Conservation (phyloP, 495 filamentous ascomycete genomes). For the Hyaloscypha variabilis region DNA sequence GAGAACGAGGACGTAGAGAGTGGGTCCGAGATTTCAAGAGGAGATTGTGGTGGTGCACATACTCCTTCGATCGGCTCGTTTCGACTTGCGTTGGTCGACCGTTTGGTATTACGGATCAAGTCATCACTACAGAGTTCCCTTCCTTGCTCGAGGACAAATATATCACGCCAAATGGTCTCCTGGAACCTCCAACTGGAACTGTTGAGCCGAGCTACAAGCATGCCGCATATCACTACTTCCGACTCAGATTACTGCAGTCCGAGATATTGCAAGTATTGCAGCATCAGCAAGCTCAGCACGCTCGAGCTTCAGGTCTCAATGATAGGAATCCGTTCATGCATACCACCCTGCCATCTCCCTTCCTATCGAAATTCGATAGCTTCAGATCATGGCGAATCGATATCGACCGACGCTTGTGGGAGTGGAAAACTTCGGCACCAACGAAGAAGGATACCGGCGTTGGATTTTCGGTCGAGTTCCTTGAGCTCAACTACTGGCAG, state of each 20-base stretch:
- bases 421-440: constrained; percentile 87
- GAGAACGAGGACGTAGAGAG: constrained; percentile 74
- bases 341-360: constrained; percentile 79
- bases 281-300: constrained; percentile 76
- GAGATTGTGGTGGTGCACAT: constrained; percentile 95
- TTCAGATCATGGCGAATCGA: constrained; percentile 89
- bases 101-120: constrained; percentile 91
- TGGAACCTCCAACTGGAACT: constrained; percentile 48
- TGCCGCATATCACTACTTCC: constrained; percentile 89
- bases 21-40: constrained; percentile 87
- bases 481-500: constrained; percentile 97
- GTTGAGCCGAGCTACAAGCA: constrained; percentile 79
- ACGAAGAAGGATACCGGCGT: constrained; percentile 79
- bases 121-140: constrained; percentile 92
- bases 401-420: constrained; percentile 78
- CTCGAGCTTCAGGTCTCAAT: constrained; percentile 58
- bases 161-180: constrained; percentile 83
- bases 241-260: constrained; percentile 87
- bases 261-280: constrained; percentile 95
- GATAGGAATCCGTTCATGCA: constrained; percentile 71
- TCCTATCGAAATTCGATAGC: constrained; percentile 78
- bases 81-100: constrained; percentile 90
- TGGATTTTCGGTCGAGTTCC: constrained; percentile 79
- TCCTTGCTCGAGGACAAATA: constrained; percentile 84
- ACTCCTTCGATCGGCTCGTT: constrained; percentile 90